Percentiles rank a stretch among this genome's conserved stretches.
Evolutionary conservation across 345 rosid genomes (phyloP).

Genomic region (Chamaenerion angustifolium): DNA sequence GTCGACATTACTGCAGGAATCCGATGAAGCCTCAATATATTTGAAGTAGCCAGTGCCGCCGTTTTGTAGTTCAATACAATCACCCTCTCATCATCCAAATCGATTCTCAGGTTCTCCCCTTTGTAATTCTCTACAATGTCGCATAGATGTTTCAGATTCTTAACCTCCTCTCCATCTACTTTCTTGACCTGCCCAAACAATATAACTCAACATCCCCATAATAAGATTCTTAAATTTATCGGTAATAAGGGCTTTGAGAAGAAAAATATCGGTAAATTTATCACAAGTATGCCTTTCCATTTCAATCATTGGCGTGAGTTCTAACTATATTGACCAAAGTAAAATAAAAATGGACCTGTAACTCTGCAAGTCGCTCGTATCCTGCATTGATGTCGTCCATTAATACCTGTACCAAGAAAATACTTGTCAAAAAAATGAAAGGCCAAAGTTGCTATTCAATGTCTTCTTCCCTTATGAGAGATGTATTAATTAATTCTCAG

Average conservation of each 20-base stretch:
- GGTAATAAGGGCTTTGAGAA: neutral
- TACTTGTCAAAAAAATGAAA: neutral
- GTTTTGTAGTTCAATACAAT: constrained; percentile 37
- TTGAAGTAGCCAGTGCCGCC: constrained; percentile 54
- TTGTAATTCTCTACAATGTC: constrained; percentile 47
- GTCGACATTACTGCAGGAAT: constrained; percentile 50
- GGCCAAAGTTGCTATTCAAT: neutral
- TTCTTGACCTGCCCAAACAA: constrained; percentile 53
- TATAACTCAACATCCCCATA: constrained; percentile 3
- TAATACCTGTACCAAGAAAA: constrained; percentile 46
- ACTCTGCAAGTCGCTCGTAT: constrained; percentile 74
- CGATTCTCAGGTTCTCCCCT: constrained; percentile 44
- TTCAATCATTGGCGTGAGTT: neutral
- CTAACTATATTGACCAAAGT: neutral
- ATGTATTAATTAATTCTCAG: neutral
- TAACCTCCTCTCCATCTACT: constrained; percentile 53
- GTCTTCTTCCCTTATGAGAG: neutral
- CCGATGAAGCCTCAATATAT: constrained; percentile 60
- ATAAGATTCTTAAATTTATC: neutral
- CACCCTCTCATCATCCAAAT: constrained; percentile 75
- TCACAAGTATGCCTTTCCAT: neutral
- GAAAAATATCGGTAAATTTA: neutral
- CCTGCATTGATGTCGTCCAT: constrained; percentile 87
- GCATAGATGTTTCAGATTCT: constrained; percentile 64
- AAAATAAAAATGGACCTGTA: constrained; percentile 38